Evolutionary conservation across 805 yeast genomes (phyloP).

Genomic region (Barnettozyma populi): DNA sequence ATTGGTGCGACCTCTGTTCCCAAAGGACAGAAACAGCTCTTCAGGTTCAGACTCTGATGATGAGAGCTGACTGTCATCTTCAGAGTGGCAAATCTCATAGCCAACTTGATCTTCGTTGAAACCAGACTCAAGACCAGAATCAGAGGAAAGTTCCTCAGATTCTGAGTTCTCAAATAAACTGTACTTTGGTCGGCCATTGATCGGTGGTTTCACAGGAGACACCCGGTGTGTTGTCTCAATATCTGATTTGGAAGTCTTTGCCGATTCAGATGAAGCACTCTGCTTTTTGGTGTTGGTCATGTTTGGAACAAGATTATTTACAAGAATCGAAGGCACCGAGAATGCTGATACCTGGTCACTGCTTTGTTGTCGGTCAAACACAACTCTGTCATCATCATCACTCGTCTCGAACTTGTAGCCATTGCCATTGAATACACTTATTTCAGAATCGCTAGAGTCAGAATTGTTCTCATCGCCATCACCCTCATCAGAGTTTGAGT

Average conservation of each 20-base stretch:
- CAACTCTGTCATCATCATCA: slow-evolving; percentile 6
- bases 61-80: neutral
- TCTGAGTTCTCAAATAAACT: slow-evolving; percentile 22
- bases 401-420: slow-evolving; percentile 6
- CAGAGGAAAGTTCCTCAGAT: slow-evolving; percentile 8
- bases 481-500: slow-evolving; percentile 6
- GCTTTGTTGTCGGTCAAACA: slow-evolving; percentile 10
- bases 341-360: slow-evolving; percentile 9
- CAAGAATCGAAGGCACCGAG: slow-evolving; percentile 15
- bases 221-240: neutral
- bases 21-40: slow-evolving; percentile 6
- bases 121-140: neutral
- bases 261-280: neutral
- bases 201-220: slow-evolving; percentile 1
- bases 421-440: slow-evolving; percentile 5
- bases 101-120: slow-evolving; percentile 25
- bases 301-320: slow-evolving; percentile 6
- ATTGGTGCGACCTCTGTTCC: slow-evolving; percentile 22
- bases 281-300: neutral
- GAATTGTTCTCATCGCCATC: slow-evolving; percentile 7
- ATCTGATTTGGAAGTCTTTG: neutral
- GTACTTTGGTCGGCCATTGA: slow-evolving; percentile 19
- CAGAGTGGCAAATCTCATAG: slow-evolving; percentile 25
- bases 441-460: neutral
- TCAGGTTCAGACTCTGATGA: slow-evolving; percentile 5